phyloP scores from a whole-genome alignment of 169 alveolate genomes.

The Perkinsus olseni region DNA sequence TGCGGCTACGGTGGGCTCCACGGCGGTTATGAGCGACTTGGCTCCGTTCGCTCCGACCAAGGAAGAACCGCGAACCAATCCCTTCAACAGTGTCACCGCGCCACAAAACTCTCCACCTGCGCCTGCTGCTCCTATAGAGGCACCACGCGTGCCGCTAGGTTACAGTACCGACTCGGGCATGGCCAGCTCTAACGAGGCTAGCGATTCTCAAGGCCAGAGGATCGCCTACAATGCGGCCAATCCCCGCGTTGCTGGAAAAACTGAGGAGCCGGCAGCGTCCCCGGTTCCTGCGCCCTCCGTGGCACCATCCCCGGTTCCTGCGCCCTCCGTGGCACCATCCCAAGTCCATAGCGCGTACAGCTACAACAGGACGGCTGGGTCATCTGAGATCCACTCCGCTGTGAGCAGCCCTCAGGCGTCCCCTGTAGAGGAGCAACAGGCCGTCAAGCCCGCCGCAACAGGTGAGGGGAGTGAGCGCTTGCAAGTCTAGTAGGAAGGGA shows the following conservation, averaged over 20 bases:
- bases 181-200: background rate
- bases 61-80: background rate
- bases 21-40: background rate
- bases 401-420: background rate
- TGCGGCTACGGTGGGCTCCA: background rate
- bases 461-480: background rate
- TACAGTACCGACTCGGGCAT: background rate
- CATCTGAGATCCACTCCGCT: background rate
- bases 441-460: background rate
- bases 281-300: background rate
- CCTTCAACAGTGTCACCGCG: background rate
- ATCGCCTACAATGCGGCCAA: background rate
- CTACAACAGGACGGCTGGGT: background rate
- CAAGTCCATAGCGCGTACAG: background rate
- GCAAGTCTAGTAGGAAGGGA: too few species aligned
- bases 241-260: background rate
- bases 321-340: background rate
- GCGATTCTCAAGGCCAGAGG: background rate
- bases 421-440: background rate
- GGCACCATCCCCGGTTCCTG: background rate
- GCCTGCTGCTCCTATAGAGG: background rate
- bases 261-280: background rate
- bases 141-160: background rate
- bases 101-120: background rate
- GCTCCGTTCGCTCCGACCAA: background rate